Evolutionary conservation across 1,284 basidiomycete genomes (phyloP).

Genomic region (Wallemia hederae): DNA sequence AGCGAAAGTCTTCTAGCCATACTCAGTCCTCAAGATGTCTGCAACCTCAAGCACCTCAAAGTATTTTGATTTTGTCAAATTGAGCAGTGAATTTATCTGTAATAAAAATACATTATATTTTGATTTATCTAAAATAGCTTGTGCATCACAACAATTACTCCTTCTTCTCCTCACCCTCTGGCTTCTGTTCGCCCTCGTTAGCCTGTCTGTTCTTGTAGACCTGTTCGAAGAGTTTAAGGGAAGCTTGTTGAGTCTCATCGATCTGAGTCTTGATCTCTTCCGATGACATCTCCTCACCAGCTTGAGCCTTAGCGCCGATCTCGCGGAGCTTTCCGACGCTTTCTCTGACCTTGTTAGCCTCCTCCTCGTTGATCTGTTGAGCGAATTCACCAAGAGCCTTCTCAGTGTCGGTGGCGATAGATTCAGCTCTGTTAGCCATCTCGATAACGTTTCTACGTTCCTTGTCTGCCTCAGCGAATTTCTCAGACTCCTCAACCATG

Average conservation of each 20-base stretch:
- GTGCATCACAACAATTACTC: not conserved
- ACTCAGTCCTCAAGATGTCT: too few species aligned
- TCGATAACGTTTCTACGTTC: conserved; percentile 64
- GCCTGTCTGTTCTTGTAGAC: conserved; percentile 75
- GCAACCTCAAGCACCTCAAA: not conserved
- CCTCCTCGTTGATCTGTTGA: conserved; percentile 67
- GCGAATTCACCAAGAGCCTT: conserved; percentile 95
- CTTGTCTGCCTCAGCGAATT: conserved; percentile 26
- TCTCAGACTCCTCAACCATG: conserved; percentile 84
- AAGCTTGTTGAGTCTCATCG: conserved; percentile 82
- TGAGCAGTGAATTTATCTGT: not conserved
- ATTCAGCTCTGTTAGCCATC: conserved; percentile 90
- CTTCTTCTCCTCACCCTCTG: conserved; percentile 10
- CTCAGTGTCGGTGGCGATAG: conserved; percentile 78
- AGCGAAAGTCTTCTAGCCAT: too few species aligned
- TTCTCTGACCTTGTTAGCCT: conserved; percentile 76
- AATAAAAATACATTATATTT: not conserved
- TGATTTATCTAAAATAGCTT: not conserved
- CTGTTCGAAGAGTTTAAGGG: conserved; percentile 74
- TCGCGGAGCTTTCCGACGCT: conserved; percentile 68
- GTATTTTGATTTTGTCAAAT: not conserved
- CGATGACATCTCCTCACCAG: conserved; percentile 52
- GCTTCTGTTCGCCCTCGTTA: conserved; percentile 16
- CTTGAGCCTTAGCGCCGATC: conserved; percentile 64
- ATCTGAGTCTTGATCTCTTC: conserved; percentile 79